phyloP scores from a whole-genome alignment of 2,329 filamentous ascomycete species.

The Phialocephala subalpina region DNA sequence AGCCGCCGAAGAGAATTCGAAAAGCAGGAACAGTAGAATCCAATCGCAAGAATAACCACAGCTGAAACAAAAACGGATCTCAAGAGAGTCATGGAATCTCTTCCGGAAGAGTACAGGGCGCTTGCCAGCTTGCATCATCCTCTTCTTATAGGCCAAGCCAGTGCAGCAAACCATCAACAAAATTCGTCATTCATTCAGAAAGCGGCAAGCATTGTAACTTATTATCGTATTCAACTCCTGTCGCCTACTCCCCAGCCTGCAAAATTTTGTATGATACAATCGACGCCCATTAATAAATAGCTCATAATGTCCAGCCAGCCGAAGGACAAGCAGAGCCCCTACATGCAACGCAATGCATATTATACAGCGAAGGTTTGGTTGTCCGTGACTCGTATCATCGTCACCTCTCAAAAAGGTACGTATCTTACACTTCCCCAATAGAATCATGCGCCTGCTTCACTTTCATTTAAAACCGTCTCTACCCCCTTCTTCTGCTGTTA shows the following conservation, averaged over 20 bases:
- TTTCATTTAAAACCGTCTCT: background rate
- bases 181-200: too few species aligned
- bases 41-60: background rate
- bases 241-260: too few species aligned
- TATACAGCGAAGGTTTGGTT: background rate
- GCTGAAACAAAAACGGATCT: too few species aligned
- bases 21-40: background rate
- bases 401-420: background rate
- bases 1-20: background rate
- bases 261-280: too few species aligned
- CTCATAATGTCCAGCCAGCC: background rate
- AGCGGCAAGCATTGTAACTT: too few species aligned
- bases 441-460: background rate
- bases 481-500: background rate
- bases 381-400: background rate
- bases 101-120: too few species aligned
- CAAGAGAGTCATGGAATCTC: too few species aligned
- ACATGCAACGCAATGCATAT: background rate
- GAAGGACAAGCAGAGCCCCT: background rate
- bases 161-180: too few species aligned
- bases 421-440: constrained; percentile 6
- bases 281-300: too few species aligned
- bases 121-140: too few species aligned
- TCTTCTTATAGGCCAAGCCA: too few species aligned
- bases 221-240: too few species aligned